Base-by-base conservation (phyloP, 2,329 filamentous ascomycete species). In the Scedosporium apiospermum region DNA sequence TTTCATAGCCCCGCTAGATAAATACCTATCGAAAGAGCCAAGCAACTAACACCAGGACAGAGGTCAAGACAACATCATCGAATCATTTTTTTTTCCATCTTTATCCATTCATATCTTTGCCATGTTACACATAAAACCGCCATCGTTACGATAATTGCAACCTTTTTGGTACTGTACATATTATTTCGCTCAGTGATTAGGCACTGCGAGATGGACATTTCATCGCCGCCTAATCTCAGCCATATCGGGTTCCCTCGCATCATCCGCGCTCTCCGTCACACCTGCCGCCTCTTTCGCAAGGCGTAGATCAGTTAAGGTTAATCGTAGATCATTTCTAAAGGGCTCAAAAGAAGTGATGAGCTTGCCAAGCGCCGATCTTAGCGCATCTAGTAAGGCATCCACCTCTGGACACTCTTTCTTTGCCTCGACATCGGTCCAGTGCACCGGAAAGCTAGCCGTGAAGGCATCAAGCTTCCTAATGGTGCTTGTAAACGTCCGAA, bases 401-500 rank as follows among this genome's bases (percentile, higher is more conserved):
- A 96, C 86, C 68, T 93, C 90, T 0, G 80, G 77, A 30, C 79
- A 79, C 53, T 83, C 77, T 62, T 77, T 80, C 42, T 71, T 72
- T 26, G 84, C 82, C 18, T 82, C 78, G 2, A 89, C 76, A 71
- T 96, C 92, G 1, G 90, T 93, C 91, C 91, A 96, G 73, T 95
- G 90, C 3, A 85, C 74, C 1, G 84, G 80, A 53, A 88, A 76
- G 2, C 69, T 75, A 6, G 73, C 72, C 66, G 86, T 80, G 70
- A 96, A 91, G 1, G 71, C 75, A 69, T 96, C 88, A 3, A 96
- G 77, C 66, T 85, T 85, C 62, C 78, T 81, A 63, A 92, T 86
- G 0, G 89, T 86, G 0, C 73, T 68, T 0, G 90, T 93, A 65
- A 96, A 84, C 1, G 86, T 84, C 57, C 88, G 84, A 60, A 97